Evolutionary conservation across 106 monocot genomes (phyloP), one percentile per base, ranked within the genome.

Genomic region (Agapanthus africanus): DNA sequence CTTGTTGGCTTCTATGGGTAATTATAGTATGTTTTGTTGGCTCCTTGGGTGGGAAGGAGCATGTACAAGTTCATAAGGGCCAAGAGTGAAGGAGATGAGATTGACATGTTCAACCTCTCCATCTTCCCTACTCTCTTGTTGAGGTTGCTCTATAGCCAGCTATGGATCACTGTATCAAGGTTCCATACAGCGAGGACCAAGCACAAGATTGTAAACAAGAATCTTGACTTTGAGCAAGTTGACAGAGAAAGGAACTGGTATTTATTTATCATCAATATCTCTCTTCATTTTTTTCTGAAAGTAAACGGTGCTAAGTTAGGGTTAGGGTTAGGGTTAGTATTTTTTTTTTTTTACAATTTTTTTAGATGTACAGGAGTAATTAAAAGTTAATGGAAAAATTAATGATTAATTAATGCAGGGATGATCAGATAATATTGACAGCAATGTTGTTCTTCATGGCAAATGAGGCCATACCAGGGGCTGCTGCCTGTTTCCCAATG

Each of bases 171-270:
- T 46, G 0, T 80, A 7, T 73, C 84, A 3, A 54, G 84, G 13
- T 71, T 66, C 68, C 65, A 77, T n/a, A 84, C 84, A 0, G 80
- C 80, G 11, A 65, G 38, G 11, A 49, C 70, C 73, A 74, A 77
- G 67, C 73, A 71, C 47, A 70, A 41, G 60, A 84, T 80, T 7
- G 74, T 80, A 14, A 31, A 74, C 60, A 80, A 80, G 70, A 77
- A 77, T 74, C 73, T 84, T 3, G 84, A 84, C 7, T 84, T 77
- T 31, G 80, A 80, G 0, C 80, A 84, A 28, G 77, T 84, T 15
- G 84, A 84, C 67, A 66, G 84, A 27, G 84, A 84, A 36, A 74
- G 84, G 5, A 84, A 84, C 84, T 84, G 84, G 84, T 83, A 67
- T 25, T 2, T 70, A 7, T 50, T 7, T 4, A 25, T 54, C 25